Percentiles rank a stretch among this genome's conserved stretches.
phyloP scores from a whole-genome alignment of 2,329 filamentous ascomycete species.

The Phialocephala subalpina region DNA sequence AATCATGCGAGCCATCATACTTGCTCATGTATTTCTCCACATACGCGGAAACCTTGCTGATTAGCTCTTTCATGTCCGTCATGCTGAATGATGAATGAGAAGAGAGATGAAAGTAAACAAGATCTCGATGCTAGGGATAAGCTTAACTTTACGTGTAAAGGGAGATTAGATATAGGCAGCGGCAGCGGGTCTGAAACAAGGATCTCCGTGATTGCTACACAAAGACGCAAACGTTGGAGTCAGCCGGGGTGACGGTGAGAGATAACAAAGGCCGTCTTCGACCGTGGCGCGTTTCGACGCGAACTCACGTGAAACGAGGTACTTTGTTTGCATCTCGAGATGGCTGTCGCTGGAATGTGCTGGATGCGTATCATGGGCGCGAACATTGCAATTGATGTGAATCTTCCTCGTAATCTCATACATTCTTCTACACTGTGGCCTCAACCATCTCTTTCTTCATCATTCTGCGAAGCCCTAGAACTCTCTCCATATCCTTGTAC shows the following conservation, averaged over 20 bases:
- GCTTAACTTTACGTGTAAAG: neutral
- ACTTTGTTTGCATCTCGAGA: neutral
- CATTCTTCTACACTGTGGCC: neutral
- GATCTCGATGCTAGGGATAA: neutral
- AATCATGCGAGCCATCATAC: constrained; percentile 83
- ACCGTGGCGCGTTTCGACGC: neutral
- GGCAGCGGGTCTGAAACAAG: neutral
- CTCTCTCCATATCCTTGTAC: neutral
- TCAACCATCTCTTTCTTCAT: neutral
- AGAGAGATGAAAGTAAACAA: neutral
- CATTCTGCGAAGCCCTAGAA: neutral
- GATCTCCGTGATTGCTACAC: neutral
- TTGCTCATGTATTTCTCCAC: constrained; percentile 74
- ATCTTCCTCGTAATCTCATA: neutral
- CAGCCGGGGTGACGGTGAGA: neutral
- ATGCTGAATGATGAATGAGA: neutral
- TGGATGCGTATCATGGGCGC: neutral
- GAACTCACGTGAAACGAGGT: neutral
- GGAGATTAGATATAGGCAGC: constrained; percentile 8
- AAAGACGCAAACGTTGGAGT: neutral
- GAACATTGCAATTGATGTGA: neutral
- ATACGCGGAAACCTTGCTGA: constrained; percentile 63
- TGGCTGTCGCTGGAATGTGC: neutral
- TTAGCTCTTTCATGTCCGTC: constrained; percentile 46
- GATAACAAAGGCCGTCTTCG: neutral